Percentiles rank a stretch among this genome's conserved stretches.
Conservation (phyloP, 148 eudicot species). For the Hydrangea macrophylla region DNA sequence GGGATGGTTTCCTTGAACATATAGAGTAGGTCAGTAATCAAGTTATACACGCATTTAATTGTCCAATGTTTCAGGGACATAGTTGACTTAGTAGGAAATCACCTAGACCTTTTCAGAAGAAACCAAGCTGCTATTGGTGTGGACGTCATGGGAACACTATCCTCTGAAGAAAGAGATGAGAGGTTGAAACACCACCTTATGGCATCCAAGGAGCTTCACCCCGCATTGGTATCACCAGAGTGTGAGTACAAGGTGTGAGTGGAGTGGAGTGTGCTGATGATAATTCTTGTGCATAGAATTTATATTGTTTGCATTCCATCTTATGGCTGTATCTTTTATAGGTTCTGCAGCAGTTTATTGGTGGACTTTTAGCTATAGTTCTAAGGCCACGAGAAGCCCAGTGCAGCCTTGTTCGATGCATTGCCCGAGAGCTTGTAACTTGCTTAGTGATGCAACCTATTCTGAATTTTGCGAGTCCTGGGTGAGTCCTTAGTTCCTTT, state of each 20-base stretch:
- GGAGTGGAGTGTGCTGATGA: slow-evolving; percentile 39
- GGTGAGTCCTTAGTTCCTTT: slow-evolving; percentile 47
- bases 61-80: slow-evolving; percentile 61
- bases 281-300: slow-evolving; percentile 9
- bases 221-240: slow-evolving; percentile 85
- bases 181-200: slow-evolving; percentile 86
- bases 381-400: slow-evolving; percentile 87
- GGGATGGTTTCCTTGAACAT: background rate
- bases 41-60: slow-evolving; percentile 14
- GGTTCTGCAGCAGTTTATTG: slow-evolving; percentile 82
- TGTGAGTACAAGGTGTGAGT: slow-evolving; percentile 96
- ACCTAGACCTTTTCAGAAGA: slow-evolving; percentile 82
- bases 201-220: slow-evolving; percentile 88
- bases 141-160: slow-evolving; percentile 91
- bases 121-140: slow-evolving; percentile 87
- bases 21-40: slow-evolving; percentile 7
- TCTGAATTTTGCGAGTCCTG: slow-evolving; percentile 83
- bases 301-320: slow-evolving; percentile 17
- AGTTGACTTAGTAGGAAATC: slow-evolving; percentile 82
- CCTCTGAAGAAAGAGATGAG: slow-evolving; percentile 97
- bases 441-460: slow-evolving; percentile 90
- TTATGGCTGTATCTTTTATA: slow-evolving; percentile 26
- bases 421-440: slow-evolving; percentile 85
- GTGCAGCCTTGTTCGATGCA: slow-evolving; percentile 81
- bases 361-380: slow-evolving; percentile 74